These are phyloP conservation scores for Trichoderma brevicompactum DNA, from an alignment of 2,329 filamentous ascomycete genomes.

Conservation along the genomic window DNA sequence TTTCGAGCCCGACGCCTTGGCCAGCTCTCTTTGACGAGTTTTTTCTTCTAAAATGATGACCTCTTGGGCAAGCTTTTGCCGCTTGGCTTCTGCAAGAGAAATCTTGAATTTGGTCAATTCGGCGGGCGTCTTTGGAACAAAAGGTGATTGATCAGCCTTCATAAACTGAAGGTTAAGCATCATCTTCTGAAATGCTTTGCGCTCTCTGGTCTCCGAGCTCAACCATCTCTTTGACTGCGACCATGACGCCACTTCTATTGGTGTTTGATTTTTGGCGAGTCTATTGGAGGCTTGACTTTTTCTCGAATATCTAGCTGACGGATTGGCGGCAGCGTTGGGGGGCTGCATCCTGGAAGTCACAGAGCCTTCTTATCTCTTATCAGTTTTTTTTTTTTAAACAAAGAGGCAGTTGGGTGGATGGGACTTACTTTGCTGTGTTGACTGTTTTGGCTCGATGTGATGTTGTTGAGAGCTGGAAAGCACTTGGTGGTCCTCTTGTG, in stretches of 20 bases:
- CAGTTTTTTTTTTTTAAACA: background rate
- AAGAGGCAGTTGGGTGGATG: background rate
- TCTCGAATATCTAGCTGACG: conserved; percentile 3
- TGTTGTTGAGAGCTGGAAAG: conserved; percentile 12
- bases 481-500: background rate
- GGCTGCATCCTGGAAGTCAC: conserved; percentile 13
- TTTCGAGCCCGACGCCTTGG: conserved; percentile 13
- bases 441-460: background rate
- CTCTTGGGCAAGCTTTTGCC: conserved; percentile 35
- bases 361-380: background rate
- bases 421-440: conserved; percentile 13
- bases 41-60: conserved; percentile 35
- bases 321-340: background rate
- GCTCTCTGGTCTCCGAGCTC: conserved; percentile 43
- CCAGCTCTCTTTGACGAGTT: conserved; percentile 30
- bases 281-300: background rate
- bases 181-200: conserved; percentile 44
- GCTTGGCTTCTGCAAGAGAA: conserved; percentile 37
- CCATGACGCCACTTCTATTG: conserved; percentile 40
- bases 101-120: conserved; percentile 43
- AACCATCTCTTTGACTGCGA: conserved; percentile 48
- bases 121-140: conserved; percentile 42
- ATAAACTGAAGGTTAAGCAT: conserved; percentile 44
- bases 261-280: background rate
- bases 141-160: conserved; percentile 45